These are phyloP conservation scores for Trichosporon ovoides DNA, from an alignment of 1,284 basidiomycete species.

Conservation along the genomic window DNA sequence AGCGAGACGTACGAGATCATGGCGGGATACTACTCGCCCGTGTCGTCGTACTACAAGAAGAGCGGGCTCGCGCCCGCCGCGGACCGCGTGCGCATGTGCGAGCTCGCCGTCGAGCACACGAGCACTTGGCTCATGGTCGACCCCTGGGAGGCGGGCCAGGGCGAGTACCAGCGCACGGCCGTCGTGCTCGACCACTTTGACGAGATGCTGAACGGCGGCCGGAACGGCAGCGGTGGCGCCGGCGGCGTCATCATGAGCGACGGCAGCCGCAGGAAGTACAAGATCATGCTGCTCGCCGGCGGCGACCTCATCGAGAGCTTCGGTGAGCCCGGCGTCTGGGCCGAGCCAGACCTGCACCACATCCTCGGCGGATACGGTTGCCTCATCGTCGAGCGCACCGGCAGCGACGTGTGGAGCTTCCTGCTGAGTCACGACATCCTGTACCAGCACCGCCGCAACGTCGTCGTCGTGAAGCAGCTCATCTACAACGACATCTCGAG, in stretches of 20 bases:
- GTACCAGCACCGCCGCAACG: slow-evolving; percentile 63
- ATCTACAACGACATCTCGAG: slow-evolving; percentile 98
- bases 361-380: slow-evolving; percentile 92
- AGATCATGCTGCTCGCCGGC: slow-evolving; percentile 91
- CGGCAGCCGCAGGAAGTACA: slow-evolving; percentile 48
- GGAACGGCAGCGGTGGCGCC: neutral
- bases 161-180: slow-evolving; percentile 85
- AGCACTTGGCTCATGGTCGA: slow-evolving; percentile 72
- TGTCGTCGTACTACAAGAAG: slow-evolving; percentile 87
- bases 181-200: slow-evolving; percentile 95
- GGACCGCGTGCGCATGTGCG: slow-evolving; percentile 83
- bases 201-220: slow-evolving; percentile 78
- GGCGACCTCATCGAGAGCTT: slow-evolving; percentile 95
- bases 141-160: slow-evolving; percentile 91
- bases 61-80: slow-evolving; percentile 72
- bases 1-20: slow-evolving; percentile 89
- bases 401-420: slow-evolving; percentile 74
- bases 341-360: slow-evolving; percentile 88
- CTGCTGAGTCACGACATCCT: slow-evolving; percentile 55
- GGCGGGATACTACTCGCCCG: slow-evolving; percentile 89
- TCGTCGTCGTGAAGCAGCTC: slow-evolving; percentile 88
- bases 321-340: slow-evolving; percentile 93
- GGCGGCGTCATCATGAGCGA: slow-evolving; percentile 52
- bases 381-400: slow-evolving; percentile 91
- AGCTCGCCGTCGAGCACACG: slow-evolving; percentile 68